These are phyloP conservation scores for Eudorina sp. DNA, from an alignment of 139 green algal genomes.

Conservation along the genomic window DNA sequence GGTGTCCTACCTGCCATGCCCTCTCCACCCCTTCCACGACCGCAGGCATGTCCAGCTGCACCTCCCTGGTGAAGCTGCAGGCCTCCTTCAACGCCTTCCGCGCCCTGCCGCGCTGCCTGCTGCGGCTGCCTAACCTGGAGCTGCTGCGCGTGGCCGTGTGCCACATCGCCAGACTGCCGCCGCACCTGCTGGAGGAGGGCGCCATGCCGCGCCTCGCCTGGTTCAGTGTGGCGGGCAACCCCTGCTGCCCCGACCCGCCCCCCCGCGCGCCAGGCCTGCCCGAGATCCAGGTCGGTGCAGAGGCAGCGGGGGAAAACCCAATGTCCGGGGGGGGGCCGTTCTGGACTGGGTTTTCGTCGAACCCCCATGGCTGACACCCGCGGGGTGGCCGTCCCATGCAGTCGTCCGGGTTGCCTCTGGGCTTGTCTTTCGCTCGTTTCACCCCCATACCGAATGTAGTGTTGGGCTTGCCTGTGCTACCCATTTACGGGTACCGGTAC, in stretches of 20 bases:
- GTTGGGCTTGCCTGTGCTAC: too few species aligned
- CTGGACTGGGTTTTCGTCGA: too few species aligned
- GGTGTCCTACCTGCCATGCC: too few species aligned
- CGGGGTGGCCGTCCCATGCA: too few species aligned
- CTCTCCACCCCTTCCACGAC: background rate
- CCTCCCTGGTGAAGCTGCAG: slow-evolving; percentile 78
- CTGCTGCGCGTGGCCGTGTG: slow-evolving; percentile 72
- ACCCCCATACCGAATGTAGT: too few species aligned
- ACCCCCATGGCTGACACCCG: too few species aligned
- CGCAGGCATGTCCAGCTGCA: slow-evolving; percentile 43
- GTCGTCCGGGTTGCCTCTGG: too few species aligned
- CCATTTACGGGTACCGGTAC: too few species aligned
- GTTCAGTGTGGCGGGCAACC: slow-evolving; percentile 86
- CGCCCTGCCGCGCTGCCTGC: slow-evolving; percentile 71
- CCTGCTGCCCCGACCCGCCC: slow-evolving; percentile 59
- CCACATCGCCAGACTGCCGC: slow-evolving; percentile 65
- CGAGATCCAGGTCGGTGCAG: slow-evolving; percentile 37
- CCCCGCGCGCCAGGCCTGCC: slow-evolving; percentile 41
- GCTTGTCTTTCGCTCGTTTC: too few species aligned
- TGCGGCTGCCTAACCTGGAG: slow-evolving; percentile 71
- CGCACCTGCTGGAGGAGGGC: slow-evolving; percentile 46
- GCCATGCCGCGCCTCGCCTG: slow-evolving; percentile 73
- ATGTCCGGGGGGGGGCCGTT: too few species aligned
- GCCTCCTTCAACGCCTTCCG: slow-evolving; percentile 85
- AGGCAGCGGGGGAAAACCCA: too few species aligned